Evolutionary conservation across 176 grass and related monocot genomes (phyloP), one percentile per base, ranked within the genome.

Genomic region (Aegilops umbellulata): DNA sequence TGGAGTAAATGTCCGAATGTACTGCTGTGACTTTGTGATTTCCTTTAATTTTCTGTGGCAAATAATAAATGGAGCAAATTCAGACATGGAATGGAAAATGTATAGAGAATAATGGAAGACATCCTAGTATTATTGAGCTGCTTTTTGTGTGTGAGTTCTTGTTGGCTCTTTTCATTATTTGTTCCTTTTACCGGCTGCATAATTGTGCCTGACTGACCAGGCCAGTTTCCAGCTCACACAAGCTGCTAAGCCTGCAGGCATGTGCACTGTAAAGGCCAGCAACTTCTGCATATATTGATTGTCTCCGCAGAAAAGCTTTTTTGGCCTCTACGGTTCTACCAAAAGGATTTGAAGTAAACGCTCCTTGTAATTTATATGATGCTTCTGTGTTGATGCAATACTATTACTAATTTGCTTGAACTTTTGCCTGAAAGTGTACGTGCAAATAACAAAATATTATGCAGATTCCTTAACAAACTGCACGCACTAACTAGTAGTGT

Each of bases 201-300:
- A 80, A 87, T 87, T 87, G 13, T 80, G 84, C 44, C 72, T 74
- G 44, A 10, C 29, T 82, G 79, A 60, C 46, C 55, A 83, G 74
- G 58, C 89, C 49, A 84, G 81, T 68, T 80, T 87, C 89, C 89
- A 91, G 80, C 89, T 84, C 89, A 79, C 44, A 44, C 42, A 26
- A 19, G 67, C 65, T 75, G 58, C 82, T 69, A 70, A 38, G 17
- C 24, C 69, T 80, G 80, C 85, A 67, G 85, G 47, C 42, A 58
- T 35, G 81, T 91, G 85, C 8, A 84, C 89, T 80, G 85, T 90
- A 87, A 90, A 90, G 80, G 42, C 65, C 4, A 22, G 15, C 66
- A 69, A 74, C 35, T 80, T 80, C 85, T 91, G 89, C 68, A 47
- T 80, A 65, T 67, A 53, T 74, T 60, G 80, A 53, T 74, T 60